These are phyloP conservation scores for Aspergillus sp. DNA, from an alignment of 2,329 filamentous ascomycete genomes.

Conservation along the genomic window DNA sequence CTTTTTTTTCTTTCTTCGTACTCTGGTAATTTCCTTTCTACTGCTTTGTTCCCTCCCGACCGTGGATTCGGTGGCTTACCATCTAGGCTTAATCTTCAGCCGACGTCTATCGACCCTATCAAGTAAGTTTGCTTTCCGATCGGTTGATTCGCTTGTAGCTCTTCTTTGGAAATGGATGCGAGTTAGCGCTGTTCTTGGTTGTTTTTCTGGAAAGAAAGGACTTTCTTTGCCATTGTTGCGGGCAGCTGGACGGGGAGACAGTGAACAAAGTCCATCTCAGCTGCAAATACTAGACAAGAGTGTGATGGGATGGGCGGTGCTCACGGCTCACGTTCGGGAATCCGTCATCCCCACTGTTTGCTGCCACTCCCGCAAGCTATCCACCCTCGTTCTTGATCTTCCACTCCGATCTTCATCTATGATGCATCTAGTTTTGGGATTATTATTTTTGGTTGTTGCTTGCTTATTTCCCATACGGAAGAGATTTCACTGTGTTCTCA, in stretches of 20 bases:
- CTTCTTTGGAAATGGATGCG: neutral
- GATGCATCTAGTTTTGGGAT: neutral
- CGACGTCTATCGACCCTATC: conserved; percentile 51
- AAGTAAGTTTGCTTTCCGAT: conserved; percentile 43
- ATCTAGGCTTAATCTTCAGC: conserved; percentile 35
- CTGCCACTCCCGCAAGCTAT: neutral
- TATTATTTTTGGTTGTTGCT: no score
- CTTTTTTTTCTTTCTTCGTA: conserved; percentile 16
- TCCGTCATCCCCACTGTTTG: conserved; percentile 4
- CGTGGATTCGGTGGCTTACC: conserved; percentile 22
- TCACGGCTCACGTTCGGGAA: conserved; percentile 3
- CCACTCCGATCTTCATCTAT: neutral
- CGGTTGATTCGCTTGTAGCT: conserved; percentile 8
- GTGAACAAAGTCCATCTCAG: neutral
- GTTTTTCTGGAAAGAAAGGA: neutral
- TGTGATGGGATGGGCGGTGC: neutral
- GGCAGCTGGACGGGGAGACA: neutral
- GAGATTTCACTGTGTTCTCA: no score
- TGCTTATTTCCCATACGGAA: no score
- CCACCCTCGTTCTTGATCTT: neutral
- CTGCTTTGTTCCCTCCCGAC: conserved; percentile 18
- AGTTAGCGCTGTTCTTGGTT: neutral
- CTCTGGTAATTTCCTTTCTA: conserved; percentile 7
- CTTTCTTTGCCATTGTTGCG: neutral
- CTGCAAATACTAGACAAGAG: neutral